phyloP scores from a whole-genome alignment of 352 stramenopile genomes.

The Globisporangium paroecandrum region DNA sequence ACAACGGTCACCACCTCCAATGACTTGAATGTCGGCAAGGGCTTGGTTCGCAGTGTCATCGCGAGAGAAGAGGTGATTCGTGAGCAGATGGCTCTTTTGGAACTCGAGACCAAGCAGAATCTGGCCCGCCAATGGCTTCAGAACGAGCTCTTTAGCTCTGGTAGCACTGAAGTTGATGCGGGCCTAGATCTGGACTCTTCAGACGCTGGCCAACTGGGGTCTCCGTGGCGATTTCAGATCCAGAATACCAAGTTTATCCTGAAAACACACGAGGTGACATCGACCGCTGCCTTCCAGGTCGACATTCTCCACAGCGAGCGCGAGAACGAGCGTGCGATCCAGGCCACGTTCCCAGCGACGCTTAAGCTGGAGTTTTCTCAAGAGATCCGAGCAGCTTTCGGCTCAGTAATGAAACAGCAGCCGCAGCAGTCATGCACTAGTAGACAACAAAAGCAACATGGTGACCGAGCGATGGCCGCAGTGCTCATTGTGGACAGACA shows the following conservation, averaged over 20 bases:
- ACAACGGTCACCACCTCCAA: neutral
- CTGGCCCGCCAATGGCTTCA: neutral
- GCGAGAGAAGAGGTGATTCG: neutral
- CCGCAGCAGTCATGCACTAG: neutral
- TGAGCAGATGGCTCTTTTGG: conserved; percentile 1
- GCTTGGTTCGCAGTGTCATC: neutral
- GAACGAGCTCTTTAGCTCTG: conserved; percentile 5
- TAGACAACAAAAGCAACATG: neutral
- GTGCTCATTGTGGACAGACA: conserved; percentile 4
- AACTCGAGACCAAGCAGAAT: neutral
- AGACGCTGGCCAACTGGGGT: neutral
- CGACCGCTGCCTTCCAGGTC: neutral
- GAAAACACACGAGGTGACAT: neutral
- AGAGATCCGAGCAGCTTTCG: neutral
- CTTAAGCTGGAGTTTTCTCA: neutral
- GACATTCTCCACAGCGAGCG: conserved; percentile 5
- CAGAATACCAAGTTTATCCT: conserved; percentile 7
- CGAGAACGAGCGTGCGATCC: conserved; percentile 4
- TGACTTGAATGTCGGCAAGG: neutral
- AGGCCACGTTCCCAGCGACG: neutral
- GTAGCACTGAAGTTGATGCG: neutral
- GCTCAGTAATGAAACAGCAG: neutral
- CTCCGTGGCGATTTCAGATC: conserved; percentile 2
- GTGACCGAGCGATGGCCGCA: neutral
- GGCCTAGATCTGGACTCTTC: neutral